Percentiles rank a stretch among this genome's conserved stretches.
Conservation (phyloP, 1,284 basidiomycete species). For the Stygiomarasmius scandens region DNA sequence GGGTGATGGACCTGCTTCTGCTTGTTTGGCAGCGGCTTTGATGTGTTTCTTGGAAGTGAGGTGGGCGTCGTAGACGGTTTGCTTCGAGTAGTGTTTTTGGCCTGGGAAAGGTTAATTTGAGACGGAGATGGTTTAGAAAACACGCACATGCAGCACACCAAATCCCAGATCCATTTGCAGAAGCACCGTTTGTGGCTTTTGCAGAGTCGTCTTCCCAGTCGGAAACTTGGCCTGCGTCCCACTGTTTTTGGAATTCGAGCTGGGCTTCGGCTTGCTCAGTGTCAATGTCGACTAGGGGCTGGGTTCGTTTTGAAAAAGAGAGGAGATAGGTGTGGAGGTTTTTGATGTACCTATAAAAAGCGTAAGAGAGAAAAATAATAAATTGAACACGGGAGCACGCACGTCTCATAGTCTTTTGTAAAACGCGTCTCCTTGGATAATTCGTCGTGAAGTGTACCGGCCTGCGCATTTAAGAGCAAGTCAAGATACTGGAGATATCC, state of each 20-base stretch:
- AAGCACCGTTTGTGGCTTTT: constrained; percentile 38
- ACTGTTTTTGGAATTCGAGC: constrained; percentile 75
- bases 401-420: constrained; percentile 82
- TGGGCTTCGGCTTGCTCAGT: constrained; percentile 67
- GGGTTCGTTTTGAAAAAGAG: constrained; percentile 85
- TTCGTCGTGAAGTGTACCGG: constrained; percentile 66
- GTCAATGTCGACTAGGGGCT: constrained; percentile 85
- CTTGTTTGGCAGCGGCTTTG: constrained; percentile 82
- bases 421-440: constrained; percentile 74
- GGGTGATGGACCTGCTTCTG: constrained; percentile 53
- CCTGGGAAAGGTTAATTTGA: constrained; percentile 47
- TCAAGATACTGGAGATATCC: constrained; percentile 94
- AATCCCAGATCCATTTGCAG: constrained; percentile 58
- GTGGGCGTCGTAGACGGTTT: constrained; percentile 97
- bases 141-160: constrained; percentile 95
- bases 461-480: constrained; percentile 65
- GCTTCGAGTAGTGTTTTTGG: constrained; percentile 92
- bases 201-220: constrained; percentile 69
- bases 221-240: constrained; percentile 76
- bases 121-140: constrained; percentile 16
- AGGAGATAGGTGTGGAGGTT: constrained; percentile 83
- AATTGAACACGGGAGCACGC: constrained; percentile 31
- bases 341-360: constrained; percentile 70
- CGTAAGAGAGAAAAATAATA: constrained; percentile 16
- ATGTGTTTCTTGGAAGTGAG: constrained; percentile 93